A percentile compares a stretch with the other conserved stretches of the same genome.
Conservation (phyloP, 495 filamentous ascomycete species). For the Aspergillus carlsbadensis region DNA sequence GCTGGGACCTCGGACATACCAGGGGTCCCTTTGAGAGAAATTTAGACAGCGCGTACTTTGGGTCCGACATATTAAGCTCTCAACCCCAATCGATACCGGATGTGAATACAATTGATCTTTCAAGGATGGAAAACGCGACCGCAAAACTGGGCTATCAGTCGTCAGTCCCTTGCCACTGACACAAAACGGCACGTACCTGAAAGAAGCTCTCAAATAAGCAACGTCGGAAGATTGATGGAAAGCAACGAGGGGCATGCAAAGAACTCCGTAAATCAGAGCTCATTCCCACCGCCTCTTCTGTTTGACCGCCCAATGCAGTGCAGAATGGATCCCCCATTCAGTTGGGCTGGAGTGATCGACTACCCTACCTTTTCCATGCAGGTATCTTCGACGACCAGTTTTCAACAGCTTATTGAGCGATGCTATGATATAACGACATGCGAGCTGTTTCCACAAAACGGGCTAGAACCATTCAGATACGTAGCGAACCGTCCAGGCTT, state of each 20-base stretch:
- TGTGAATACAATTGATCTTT: neutral
- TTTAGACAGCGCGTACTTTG: slow-evolving; percentile 15
- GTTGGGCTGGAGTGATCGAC: neutral
- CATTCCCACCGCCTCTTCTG: slow-evolving; percentile 4
- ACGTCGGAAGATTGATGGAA: neutral
- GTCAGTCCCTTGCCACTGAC: neutral
- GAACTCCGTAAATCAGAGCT: neutral
- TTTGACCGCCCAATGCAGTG: neutral
- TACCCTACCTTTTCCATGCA: neutral
- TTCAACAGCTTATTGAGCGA: too few species aligned
- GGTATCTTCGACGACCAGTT: too few species aligned
- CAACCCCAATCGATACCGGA: neutral
- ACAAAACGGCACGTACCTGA: neutral
- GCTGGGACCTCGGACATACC: slow-evolving; percentile 10
- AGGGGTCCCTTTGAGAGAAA: slow-evolving; percentile 20
- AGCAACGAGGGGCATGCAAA: neutral
- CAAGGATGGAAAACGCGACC: neutral
- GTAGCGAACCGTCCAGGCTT: too few species aligned
- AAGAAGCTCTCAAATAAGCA: neutral
- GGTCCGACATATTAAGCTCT: slow-evolving; percentile 8
- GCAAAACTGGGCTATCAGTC: neutral
- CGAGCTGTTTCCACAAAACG: too few species aligned
- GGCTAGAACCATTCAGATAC: too few species aligned
- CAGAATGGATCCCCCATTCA: neutral
- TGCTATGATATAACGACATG: too few species aligned